phyloP scores from a whole-genome alignment of 495 filamentous ascomycete species.

The Cladorrhinum samala region DNA sequence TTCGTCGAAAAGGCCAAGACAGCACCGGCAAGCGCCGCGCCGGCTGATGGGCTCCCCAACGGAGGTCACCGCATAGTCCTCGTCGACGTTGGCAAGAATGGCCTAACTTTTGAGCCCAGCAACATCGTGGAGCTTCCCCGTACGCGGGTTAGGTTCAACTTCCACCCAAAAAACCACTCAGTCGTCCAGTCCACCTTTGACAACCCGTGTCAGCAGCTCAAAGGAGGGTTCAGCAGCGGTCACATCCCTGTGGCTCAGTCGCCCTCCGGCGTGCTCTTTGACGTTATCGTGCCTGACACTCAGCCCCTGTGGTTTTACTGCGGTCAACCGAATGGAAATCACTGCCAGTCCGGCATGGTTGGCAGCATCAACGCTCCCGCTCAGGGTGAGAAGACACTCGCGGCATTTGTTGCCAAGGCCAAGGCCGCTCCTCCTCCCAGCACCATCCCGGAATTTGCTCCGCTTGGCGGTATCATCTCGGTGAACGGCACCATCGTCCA shows the following conservation, averaged over 20 bases:
- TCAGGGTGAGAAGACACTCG: constrained; percentile 25
- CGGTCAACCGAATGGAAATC: constrained; percentile 37
- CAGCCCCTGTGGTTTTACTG: constrained; percentile 58
- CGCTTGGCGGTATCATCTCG: constrained; percentile 30
- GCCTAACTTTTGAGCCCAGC: constrained; percentile 31
- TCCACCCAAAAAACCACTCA: constrained; percentile 38
- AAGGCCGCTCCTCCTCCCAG: constrained; percentile 24
- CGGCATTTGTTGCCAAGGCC: constrained; percentile 33
- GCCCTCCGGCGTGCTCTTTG: constrained; percentile 33
- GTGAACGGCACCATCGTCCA: constrained; percentile 29
- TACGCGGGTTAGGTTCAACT: constrained; percentile 34
- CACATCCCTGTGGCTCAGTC: constrained; percentile 36
- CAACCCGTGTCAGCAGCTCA: constrained; percentile 35
- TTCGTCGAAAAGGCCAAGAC: constrained; percentile 26
- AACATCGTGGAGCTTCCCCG: constrained; percentile 31
- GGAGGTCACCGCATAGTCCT: constrained; percentile 28
- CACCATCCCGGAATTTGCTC: constrained; percentile 33
- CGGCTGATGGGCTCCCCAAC: constrained; percentile 24
- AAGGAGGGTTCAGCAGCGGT: constrained; percentile 35
- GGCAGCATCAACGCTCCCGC: constrained; percentile 35
- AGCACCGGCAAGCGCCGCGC: constrained; percentile 26
- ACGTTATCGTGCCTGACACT: constrained; percentile 39
- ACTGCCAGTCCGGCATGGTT: constrained; percentile 43
- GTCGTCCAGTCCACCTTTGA: constrained; percentile 37
- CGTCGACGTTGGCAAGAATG: constrained; percentile 33